Conservation (phyloP, 208 protist species). For the Wallacemonas sp. region DNA sequence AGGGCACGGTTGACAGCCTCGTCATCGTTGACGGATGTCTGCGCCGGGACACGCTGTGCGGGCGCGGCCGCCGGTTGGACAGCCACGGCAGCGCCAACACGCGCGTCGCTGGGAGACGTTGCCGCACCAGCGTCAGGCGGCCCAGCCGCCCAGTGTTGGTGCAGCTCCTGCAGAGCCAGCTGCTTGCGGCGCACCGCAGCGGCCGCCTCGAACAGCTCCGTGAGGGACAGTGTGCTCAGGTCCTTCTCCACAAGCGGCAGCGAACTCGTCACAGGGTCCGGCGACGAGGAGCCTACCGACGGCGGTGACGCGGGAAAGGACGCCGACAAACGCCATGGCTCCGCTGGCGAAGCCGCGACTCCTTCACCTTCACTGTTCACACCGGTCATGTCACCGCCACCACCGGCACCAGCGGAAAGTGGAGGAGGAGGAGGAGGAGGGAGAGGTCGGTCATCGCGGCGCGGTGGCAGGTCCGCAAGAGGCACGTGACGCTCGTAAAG, state of each 20-base stretch:
- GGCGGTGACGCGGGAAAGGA: neutral
- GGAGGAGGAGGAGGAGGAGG: too few relatives aligned
- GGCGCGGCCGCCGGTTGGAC: neutral
- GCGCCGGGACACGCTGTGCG: neutral
- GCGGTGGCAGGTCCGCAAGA: too few relatives aligned
- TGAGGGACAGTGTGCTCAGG: conserved; percentile 57
- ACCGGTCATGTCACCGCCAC: too few relatives aligned
- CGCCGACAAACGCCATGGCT: too few relatives aligned
- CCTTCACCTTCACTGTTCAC: too few relatives aligned
- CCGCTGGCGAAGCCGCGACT: too few relatives aligned
- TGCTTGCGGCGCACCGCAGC: conserved; percentile 61
- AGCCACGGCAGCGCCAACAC: too few relatives aligned
- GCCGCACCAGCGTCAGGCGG: too few relatives aligned
- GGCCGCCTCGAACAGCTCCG: conserved; percentile 74
- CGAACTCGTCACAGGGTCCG: neutral
- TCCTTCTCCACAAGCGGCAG: conserved; percentile 22
- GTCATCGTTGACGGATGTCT: neutral
- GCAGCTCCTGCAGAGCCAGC: conserved; percentile 53
- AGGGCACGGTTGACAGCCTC: conserved; percentile 8
- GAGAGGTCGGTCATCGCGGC: too few relatives aligned
- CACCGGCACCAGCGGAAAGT: too few relatives aligned
- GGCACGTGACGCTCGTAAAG: neutral
- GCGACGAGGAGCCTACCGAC: neutral
- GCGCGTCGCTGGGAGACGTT: too few relatives aligned
- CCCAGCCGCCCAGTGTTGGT: conserved; percentile 23